Conservation (phyloP, 768 basidiomycete species). For the Ephemerocybe angulata region DNA sequence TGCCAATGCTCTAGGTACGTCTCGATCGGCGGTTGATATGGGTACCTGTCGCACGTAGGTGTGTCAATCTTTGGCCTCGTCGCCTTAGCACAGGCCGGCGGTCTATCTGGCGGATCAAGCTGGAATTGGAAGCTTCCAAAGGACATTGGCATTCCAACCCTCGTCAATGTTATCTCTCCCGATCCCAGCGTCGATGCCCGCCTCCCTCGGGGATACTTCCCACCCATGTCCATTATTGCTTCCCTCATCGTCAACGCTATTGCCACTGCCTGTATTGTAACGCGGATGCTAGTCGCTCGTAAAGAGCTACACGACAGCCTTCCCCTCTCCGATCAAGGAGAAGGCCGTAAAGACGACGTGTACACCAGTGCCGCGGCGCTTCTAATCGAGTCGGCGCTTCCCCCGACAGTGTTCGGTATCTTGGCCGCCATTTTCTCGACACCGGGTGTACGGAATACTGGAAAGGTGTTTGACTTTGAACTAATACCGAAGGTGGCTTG, state of each 20-base stretch:
- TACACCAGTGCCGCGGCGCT: neutral
- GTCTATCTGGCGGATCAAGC: neutral
- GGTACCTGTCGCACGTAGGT: neutral
- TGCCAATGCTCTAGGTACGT: too few relatives aligned
- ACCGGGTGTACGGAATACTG: neutral
- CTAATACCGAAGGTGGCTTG: conserved; percentile 3
- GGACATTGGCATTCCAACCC: too few relatives aligned
- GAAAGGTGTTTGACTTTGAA: neutral
- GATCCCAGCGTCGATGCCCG: neutral
- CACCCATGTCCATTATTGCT: neutral
- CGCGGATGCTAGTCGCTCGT: neutral
- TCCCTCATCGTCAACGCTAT: conserved; percentile 1
- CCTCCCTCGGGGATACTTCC: neutral
- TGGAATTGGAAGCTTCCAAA: neutral
- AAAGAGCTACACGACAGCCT: neutral
- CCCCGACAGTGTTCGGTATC: neutral
- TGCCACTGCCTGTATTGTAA: neutral
- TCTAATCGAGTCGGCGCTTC: neutral
- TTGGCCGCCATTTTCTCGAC: neutral
- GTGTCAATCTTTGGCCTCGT: neutral
- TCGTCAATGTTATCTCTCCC: too few relatives aligned
- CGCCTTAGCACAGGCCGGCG: neutral
- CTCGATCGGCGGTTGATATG: too few relatives aligned
- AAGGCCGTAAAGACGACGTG: neutral
- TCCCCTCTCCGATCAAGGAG: neutral